Conservation (phyloP, 2,329 filamentous ascomycete genomes). For the Didymella pomorum region DNA sequence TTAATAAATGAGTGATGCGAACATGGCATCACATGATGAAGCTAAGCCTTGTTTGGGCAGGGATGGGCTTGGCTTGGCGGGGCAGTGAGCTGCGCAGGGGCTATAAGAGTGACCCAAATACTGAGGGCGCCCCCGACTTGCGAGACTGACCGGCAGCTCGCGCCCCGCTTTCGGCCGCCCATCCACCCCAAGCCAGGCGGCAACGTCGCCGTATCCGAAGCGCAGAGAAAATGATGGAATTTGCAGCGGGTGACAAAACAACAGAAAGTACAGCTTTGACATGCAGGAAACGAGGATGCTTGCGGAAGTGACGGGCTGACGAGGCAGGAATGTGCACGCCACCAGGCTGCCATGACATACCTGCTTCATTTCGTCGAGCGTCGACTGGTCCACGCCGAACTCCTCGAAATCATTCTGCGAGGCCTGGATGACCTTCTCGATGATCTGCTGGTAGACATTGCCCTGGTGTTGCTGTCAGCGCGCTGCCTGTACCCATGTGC, state of each 20-base stretch:
- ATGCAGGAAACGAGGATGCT: slow-evolving; percentile 13
- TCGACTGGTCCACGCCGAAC: slow-evolving; percentile 86
- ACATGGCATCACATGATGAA: slow-evolving; percentile 44
- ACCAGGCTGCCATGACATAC: slow-evolving; percentile 64
- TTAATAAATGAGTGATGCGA: slow-evolving; percentile 12
- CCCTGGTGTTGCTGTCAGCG: slow-evolving; percentile 60
- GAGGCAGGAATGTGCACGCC: slow-evolving; percentile 26
- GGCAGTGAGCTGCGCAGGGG: slow-evolving; percentile 49
- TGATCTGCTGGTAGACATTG: slow-evolving; percentile 86
- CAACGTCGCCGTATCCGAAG: slow-evolving; percentile 29
- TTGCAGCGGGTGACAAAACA: slow-evolving; percentile 15
- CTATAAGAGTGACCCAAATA: slow-evolving; percentile 60
- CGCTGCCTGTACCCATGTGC: slow-evolving; percentile 25
- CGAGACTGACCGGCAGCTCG: slow-evolving; percentile 48
- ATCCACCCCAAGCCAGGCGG: slow-evolving; percentile 39
- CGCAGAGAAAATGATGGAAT: slow-evolving; percentile 28
- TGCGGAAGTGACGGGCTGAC: slow-evolving; percentile 16
- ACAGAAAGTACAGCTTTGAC: slow-evolving; percentile 1
- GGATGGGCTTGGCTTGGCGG: slow-evolving; percentile 47
- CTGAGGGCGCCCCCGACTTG: slow-evolving; percentile 51
- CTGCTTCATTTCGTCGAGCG: slow-evolving; percentile 85
- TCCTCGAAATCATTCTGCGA: slow-evolving; percentile 97
- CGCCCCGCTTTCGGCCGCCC: slow-evolving; percentile 55
- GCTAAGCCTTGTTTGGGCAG: slow-evolving; percentile 47
- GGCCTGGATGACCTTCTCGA: slow-evolving; percentile 69